phyloP scores from a whole-genome alignment of 78 protist species.

The Bodo saltans region DNA sequence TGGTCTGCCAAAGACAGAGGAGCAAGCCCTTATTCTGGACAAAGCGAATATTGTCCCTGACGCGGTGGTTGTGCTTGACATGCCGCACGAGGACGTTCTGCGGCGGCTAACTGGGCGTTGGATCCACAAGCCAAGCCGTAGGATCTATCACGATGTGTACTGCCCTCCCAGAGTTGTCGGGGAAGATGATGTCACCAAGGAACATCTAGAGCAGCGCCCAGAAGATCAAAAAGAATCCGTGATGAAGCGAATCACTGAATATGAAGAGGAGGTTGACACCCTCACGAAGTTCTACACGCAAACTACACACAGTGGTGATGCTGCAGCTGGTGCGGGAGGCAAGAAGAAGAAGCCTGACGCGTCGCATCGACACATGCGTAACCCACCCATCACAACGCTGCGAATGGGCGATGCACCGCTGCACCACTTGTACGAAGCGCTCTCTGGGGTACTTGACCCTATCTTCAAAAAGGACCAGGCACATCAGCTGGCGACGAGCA shows the following conservation, averaged over 20 bases:
- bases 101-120: slow-evolving; percentile 86
- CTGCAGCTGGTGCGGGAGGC: neutral
- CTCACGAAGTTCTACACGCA: slow-evolving; percentile 47
- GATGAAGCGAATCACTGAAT: slow-evolving; percentile 44
- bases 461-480: neutral
- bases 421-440: neutral
- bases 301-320: neutral
- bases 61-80: slow-evolving; percentile 60
- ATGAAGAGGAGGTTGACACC: slow-evolving; percentile 49
- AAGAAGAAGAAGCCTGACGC: neutral
- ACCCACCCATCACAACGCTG: neutral
- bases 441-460: neutral
- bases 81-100: slow-evolving; percentile 68
- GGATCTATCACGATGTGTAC: slow-evolving; percentile 75
- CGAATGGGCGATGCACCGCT: neutral
- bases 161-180: slow-evolving; percentile 71
- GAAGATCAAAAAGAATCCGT: slow-evolving; percentile 83
- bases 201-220: slow-evolving; percentile 75
- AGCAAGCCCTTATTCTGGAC: slow-evolving; percentile 79
- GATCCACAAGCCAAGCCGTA: slow-evolving; percentile 73
- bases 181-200: slow-evolving; percentile 87
- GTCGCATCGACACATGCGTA: neutral
- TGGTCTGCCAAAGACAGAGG: slow-evolving; percentile 95
- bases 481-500: neutral
- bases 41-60: slow-evolving; percentile 43